phyloP scores from a whole-genome alignment of 768 basidiomycete species.

The Harrya chromipes region DNA sequence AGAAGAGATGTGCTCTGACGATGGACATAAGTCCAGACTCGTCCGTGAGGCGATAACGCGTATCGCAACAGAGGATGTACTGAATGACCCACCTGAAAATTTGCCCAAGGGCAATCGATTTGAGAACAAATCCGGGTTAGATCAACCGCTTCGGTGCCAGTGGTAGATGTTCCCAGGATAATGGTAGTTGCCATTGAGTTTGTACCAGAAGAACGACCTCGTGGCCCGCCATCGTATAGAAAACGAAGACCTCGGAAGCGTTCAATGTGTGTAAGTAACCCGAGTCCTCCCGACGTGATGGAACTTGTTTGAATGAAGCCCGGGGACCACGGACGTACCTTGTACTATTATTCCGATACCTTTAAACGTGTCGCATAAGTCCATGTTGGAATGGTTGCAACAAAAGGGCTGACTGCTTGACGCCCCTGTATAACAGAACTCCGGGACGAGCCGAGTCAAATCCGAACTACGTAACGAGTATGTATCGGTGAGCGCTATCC shows the following conservation, averaged over 20 bases:
- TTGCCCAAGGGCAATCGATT: constrained; percentile 6
- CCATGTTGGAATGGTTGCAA: background rate
- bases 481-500: background rate
- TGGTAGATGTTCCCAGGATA: constrained; percentile 15
- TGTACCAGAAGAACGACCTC: constrained; percentile 17
- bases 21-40: too few species aligned
- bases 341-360: background rate
- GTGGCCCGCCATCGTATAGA: constrained; percentile 9
- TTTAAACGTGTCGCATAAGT: background rate
- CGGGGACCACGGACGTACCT: background rate
- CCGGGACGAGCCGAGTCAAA: constrained; percentile 5
- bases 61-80: constrained; percentile 7
- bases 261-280: background rate
- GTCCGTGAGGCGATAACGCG: constrained; percentile 17
- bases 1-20: background rate
- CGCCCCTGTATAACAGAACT: background rate
- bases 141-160: constrained; percentile 5
- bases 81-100: constrained; percentile 1
- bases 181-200: background rate
- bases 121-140: constrained; percentile 9
- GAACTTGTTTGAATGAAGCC: background rate
- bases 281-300: constrained; percentile 14
- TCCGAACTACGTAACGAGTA: constrained; percentile 11
- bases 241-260: constrained; percentile 11
- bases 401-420: background rate